Base-by-base conservation (phyloP, 78 protist species). In the Chrysochromulina parva region DNA sequence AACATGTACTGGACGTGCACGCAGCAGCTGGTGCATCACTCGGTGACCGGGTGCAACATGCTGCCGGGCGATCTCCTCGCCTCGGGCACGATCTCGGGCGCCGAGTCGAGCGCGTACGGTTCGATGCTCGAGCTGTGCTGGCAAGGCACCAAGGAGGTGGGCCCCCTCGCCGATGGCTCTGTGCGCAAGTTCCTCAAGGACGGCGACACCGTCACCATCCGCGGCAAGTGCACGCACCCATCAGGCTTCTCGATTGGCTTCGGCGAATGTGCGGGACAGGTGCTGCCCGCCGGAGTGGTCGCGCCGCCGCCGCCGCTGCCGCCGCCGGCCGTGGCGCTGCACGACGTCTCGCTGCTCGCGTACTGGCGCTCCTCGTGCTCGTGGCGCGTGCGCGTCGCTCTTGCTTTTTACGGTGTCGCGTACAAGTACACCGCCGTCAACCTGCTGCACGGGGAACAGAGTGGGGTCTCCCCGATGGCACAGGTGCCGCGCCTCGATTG, bases 11-110 rank as follows among this genome's bases (percentile, higher is more conserved):
- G 99, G 99, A 93, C 96, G 3, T 87, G 91, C 89, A 88, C 80
- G 84, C 99, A 97, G 94, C 96, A 94, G 96, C 85, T 97, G 17
- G 97, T 94, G 57, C 98, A 97, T 94, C 99, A 96, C 93, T 85
- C 96, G 50, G 73, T 94, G 74, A 94, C 53, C 74, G 99, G 99
- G 24, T 96, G 98, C 91, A 94, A 95, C 91, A 59, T 96, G 91
- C 87, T 59, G 20, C 86, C 99, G n/a, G 99, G 99, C 57, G 98
- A 96, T 60, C 73, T 96, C 3, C 59, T 95, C 50, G 99, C 94
- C 58, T 88, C 98, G n/a, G 99, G 99, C 76, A 97, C 99, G 28
- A 95, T 97, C 91, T 54, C 90, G 58, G 99, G 99, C n/a, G 94
- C 95, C n/a, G 93, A 52, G 52, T 20, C 14, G 19, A 22, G 69